phyloP scores from a whole-genome alignment of 495 filamentous ascomycete genomes.

The Hypoxylon fuscum region DNA sequence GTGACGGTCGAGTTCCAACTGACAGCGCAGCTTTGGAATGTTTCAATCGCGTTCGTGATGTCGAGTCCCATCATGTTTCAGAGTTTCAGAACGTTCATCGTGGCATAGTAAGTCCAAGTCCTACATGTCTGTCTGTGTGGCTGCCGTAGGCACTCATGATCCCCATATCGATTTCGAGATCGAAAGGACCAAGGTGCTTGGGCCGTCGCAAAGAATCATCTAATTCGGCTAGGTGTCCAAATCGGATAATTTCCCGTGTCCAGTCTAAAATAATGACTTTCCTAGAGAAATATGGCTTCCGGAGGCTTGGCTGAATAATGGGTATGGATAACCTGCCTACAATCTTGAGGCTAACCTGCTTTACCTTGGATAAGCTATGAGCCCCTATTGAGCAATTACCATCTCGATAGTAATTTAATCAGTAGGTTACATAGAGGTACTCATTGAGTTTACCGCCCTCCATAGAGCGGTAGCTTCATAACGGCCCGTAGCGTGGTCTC shows the following conservation, averaged over 20 bases:
- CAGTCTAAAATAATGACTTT: constrained; percentile 17
- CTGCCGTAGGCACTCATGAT: constrained; percentile 13
- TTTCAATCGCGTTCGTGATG: constrained; percentile 33
- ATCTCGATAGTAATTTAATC: neutral
- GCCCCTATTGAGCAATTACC: too few species aligned
- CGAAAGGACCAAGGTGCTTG: neutral
- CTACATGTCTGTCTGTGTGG: constrained; percentile 4
- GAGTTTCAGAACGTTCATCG: constrained; percentile 28
- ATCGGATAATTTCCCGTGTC: constrained; percentile 4
- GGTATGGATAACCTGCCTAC: too few species aligned
- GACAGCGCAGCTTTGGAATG: constrained; percentile 19
- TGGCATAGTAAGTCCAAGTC: constrained; percentile 17
- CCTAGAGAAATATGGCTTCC: neutral
- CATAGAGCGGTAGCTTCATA: constrained; percentile 18
- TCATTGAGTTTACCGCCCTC: constrained; percentile 16
- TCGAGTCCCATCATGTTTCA: constrained; percentile 38
- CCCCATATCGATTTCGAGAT: constrained; percentile 28
- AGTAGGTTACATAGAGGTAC: neutral
- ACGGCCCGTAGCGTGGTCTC: constrained; percentile 14
- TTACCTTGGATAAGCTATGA: neutral
- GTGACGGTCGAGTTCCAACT: constrained; percentile 13
- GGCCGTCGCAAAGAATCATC: constrained; percentile 5
- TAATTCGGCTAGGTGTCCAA: constrained; percentile 9
- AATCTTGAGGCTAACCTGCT: neutral
- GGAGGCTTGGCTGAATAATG: too few species aligned